Percentiles rank a stretch among this genome's conserved stretches.
Evolutionary conservation across 352 stramenopile genomes (phyloP).

Genomic region (Aphanomyces stellatus): DNA sequence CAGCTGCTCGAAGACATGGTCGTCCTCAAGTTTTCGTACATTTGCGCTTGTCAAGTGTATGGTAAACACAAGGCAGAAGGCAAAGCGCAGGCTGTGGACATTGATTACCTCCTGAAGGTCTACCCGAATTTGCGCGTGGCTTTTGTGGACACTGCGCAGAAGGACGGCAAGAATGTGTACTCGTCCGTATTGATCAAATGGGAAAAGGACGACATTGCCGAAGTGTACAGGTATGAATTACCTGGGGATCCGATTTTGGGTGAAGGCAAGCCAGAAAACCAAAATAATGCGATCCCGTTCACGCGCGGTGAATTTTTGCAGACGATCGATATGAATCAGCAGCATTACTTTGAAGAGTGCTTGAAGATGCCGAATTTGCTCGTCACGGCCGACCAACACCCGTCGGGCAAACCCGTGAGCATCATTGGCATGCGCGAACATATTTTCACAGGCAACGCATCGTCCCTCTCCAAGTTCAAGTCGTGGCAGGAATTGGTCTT

Average conservation of each 20-base stretch:
- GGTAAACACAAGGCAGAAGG: constrained; percentile 62
- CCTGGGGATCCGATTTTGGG: constrained; percentile 30
- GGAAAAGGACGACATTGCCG: constrained; percentile 51
- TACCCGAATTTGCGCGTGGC: constrained; percentile 75
- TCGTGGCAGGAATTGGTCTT: constrained; percentile 74
- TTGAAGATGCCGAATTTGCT: constrained; percentile 41
- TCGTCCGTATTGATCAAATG: constrained; percentile 65
- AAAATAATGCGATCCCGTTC: constrained; percentile 32
- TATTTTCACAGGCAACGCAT: constrained; percentile 74
- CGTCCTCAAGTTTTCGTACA: constrained; percentile 74
- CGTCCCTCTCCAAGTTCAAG: constrained; percentile 73
- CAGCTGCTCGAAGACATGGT: constrained; percentile 72
- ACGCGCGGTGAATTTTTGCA: constrained; percentile 30
- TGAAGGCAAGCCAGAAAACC: constrained; percentile 34
- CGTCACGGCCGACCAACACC: constrained; percentile 51
- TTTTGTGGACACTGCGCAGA: constrained; percentile 61
- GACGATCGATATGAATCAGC: constrained; percentile 35
- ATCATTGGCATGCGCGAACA: constrained; percentile 82
- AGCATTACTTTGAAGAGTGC: constrained; percentile 31
- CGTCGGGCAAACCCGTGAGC: constrained; percentile 58
- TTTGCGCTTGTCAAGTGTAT: constrained; percentile 78
- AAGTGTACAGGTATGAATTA: constrained; percentile 69
- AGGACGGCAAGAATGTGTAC: constrained; percentile 30
- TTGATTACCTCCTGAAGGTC: constrained; percentile 61
- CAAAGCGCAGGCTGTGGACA: constrained; percentile 59